phyloP scores from a whole-genome alignment of 306 rosid species.

The Pueraria montana region DNA sequence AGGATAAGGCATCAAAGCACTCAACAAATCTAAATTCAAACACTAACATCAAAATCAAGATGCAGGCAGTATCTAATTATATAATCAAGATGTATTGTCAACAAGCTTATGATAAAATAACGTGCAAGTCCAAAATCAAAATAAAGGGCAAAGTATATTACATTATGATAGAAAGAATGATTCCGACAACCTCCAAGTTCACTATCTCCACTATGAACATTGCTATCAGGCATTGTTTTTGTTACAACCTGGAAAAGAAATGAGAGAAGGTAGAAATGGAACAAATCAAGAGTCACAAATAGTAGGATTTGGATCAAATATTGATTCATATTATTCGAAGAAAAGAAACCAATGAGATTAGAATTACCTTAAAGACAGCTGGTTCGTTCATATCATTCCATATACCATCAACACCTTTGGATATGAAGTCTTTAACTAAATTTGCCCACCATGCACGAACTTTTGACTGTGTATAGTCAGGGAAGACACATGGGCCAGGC shows the following conservation, averaged over 20 bases:
- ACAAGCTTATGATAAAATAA: constrained; percentile 36
- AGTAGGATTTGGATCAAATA: constrained; percentile 20
- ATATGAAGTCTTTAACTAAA: constrained; percentile 81
- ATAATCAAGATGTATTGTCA: constrained; percentile 27
- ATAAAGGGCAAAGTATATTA: constrained; percentile 56
- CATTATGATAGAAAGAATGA: constrained; percentile 93
- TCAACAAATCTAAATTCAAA: constrained; percentile 31
- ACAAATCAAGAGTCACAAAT: constrained; percentile 26
- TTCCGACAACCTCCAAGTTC: constrained; percentile 91
- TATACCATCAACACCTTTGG: constrained; percentile 93
- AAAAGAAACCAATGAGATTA: constrained; percentile 5
- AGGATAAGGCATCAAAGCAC: constrained; percentile 23
- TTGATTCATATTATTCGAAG: neutral
- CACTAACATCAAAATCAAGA: constrained; percentile 38
- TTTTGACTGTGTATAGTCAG: constrained; percentile 88
- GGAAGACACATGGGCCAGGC: constrained; percentile 98
- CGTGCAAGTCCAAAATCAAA: constrained; percentile 11
- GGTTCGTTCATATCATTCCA: constrained; percentile 99
- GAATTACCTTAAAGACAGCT: constrained; percentile 80
- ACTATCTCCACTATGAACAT: constrained; percentile 88
- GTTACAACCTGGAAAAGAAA: constrained; percentile 71
- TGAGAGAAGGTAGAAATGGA: constrained; percentile 10
- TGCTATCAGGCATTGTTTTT: constrained; percentile 93
- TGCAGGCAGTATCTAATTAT: constrained; percentile 31
- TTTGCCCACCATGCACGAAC: constrained; percentile 91